phyloP scores from a whole-genome alignment of 768 basidiomycete genomes.

The Suillus subalutaceus region DNA sequence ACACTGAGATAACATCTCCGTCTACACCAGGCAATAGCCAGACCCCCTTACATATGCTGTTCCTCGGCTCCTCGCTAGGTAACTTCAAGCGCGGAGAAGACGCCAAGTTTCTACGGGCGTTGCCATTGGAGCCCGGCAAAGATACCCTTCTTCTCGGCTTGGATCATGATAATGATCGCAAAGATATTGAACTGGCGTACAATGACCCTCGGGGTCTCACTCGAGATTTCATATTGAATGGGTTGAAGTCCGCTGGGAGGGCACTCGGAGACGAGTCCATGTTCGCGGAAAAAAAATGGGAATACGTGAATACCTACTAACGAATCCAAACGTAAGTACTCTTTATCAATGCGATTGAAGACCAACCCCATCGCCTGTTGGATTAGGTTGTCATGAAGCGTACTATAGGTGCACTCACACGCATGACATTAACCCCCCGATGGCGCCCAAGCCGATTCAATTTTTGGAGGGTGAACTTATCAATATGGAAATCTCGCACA shows the following conservation, averaged over 20 bases:
- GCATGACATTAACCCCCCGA: constrained; percentile 60
- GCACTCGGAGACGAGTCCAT: constrained; percentile 66
- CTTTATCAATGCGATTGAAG: constrained; percentile 1
- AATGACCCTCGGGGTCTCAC: constrained; percentile 80
- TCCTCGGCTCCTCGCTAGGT: constrained; percentile 90
- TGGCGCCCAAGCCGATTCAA: constrained; percentile 42
- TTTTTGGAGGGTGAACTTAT: constrained; percentile 78
- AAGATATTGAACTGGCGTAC: constrained; percentile 83
- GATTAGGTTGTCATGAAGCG: constrained; percentile 78
- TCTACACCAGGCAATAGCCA: constrained; percentile 50
- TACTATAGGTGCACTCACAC: constrained; percentile 70
- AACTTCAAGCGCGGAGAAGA: constrained; percentile 81
- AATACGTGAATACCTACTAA: constrained; percentile 68
- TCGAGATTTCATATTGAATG: constrained; percentile 83
- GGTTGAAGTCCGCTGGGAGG: constrained; percentile 67
- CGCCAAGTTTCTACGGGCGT: constrained; percentile 69
- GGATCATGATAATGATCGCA: constrained; percentile 76
- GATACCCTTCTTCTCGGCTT: constrained; percentile 92
- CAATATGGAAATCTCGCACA: constrained; percentile 86
- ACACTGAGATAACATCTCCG: constrained; percentile 26
- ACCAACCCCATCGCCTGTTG: not conserved
- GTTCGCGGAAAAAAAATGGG: constrained; percentile 73
- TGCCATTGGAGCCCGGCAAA: constrained; percentile 77
- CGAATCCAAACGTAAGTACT: constrained; percentile 47
- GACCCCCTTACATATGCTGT: constrained; percentile 78